Evolutionary conservation across 1,284 basidiomycete species (phyloP), one percentile per base, ranked within the genome.

Genomic region (Boletellus deceptivus): DNA sequence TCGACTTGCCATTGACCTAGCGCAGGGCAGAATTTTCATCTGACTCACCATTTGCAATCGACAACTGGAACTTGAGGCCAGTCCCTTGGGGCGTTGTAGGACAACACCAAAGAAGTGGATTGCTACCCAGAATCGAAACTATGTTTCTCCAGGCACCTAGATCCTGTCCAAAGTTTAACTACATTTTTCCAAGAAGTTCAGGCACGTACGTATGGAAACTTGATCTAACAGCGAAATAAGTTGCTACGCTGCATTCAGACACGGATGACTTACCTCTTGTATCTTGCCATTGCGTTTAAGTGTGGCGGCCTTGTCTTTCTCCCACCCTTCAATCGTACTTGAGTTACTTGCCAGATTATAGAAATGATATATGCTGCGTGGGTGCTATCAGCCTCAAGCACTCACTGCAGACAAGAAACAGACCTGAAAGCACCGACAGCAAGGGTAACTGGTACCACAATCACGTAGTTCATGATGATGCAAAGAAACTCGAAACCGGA

Each of bases 291-390:
- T 75, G 13, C 90, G 81, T 41, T 93, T 83, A 59, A 98, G 79
- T 0, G 84, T 91, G 5, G 91, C 87, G 0, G 86, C 92, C 68
- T 91, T 93, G 64, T 99, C 94, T 72, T 98, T 98, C 69, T 99
- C 97, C 91, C 93, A 97, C 1, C 90, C 85, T 72, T 99, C 96
- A 51, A 99, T 97, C 0, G 96, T 98, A 0, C 96, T 99, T 11
- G 87, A 87, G 67, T 99, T 99, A 18, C 79, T 78, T 11, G 79
- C 61, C n/a, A 96, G 70, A 44, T 83, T 80, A 66, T 86, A 91
- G 56, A 95, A 84, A 61, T 99, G 97, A 65, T 96, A 99, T 25
- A 94, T 52, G 55, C 89, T 91, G 33, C 24, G n/a, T 18, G 49
- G 10, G 2, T 43, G 13, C 22, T 27, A 36, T 58, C 43, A 60